Conservation (phyloP, 805 yeast genomes). For the Metschnikowia anglica region DNA sequence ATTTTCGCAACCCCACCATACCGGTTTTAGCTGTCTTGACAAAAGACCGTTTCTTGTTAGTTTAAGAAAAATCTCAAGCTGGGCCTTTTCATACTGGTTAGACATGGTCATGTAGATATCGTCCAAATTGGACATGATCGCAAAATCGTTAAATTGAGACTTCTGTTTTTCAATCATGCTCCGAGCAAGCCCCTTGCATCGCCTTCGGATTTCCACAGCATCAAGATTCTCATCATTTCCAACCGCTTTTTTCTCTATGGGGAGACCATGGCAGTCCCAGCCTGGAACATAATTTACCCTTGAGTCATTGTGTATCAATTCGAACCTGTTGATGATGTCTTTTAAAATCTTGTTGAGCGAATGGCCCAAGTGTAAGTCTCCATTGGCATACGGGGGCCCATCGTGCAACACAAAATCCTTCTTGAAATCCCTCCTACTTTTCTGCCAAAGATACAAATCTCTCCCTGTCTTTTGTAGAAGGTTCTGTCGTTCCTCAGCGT, state of each 20-base stretch:
- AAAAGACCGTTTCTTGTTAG: conserved; percentile 67
- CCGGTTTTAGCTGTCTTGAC: conserved; percentile 87
- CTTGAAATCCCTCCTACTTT: conserved; percentile 13
- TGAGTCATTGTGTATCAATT: conserved; percentile 56
- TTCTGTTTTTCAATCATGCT: conserved; percentile 64
- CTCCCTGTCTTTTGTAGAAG: conserved; percentile 54
- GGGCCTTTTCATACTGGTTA: conserved; percentile 69
- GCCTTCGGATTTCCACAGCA: conserved; percentile 54
- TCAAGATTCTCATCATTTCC: conserved; percentile 36
- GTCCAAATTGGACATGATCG: conserved; percentile 81
- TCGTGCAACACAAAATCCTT: conserved; percentile 75
- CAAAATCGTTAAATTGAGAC: conserved; percentile 63
- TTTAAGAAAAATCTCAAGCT: conserved; percentile 64
- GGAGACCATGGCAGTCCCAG: conserved; percentile 99
- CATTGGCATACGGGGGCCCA: conserved; percentile 99
- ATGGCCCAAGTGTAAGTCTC: conserved; percentile 89
- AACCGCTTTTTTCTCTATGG: conserved; percentile 87
- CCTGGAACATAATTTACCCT: conserved; percentile 81
- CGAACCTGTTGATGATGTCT: conserved; percentile 76
- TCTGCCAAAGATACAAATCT: conserved; percentile 64
- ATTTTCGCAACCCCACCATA: conserved; percentile 95
- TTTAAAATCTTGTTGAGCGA: conserved; percentile 86
- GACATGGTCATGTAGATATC: conserved; percentile 72
- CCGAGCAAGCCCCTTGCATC: conserved; percentile 70
- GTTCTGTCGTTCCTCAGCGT: conserved; percentile 35